Evolutionary conservation across 768 basidiomycete genomes (phyloP).

Genomic region (Artomyces pyxidatus): DNA sequence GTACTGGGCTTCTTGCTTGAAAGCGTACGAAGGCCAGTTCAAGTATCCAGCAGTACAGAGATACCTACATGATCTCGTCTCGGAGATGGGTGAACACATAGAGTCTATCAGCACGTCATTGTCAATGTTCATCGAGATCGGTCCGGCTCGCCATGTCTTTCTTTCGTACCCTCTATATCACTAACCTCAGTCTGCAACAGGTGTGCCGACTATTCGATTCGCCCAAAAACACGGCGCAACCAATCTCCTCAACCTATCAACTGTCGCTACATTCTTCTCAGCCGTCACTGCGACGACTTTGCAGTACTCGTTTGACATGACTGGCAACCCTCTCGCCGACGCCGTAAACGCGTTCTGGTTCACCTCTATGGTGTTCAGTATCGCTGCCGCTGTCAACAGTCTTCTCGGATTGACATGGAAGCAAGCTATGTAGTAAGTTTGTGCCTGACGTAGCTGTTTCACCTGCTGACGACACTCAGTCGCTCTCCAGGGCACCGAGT

Average conservation of each 20-base stretch:
- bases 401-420: constrained; percentile 74
- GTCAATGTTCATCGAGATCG: constrained; percentile 71
- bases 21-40: constrained; percentile 62
- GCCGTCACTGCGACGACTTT: constrained; percentile 67
- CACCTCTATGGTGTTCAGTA: constrained; percentile 66
- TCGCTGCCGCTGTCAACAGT: constrained; percentile 70
- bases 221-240: constrained; percentile 65
- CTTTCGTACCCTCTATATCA: not conserved
- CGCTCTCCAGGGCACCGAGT: constrained; percentile 70
- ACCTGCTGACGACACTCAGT: constrained; percentile 26
- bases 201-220: constrained; percentile 70
- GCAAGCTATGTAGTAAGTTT: constrained; percentile 69
- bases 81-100: constrained; percentile 69
- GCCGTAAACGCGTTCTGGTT: constrained; percentile 73
- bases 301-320: constrained; percentile 54
- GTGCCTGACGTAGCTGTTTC: not conserved
- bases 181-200: constrained; percentile 25
- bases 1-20: constrained; percentile 72
- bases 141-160: constrained; percentile 29
- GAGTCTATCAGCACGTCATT: constrained; percentile 60
- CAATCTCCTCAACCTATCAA: constrained; percentile 66
- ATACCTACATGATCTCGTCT: constrained; percentile 66
- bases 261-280: constrained; percentile 72
- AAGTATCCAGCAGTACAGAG: constrained; percentile 62
- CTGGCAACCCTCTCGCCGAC: constrained; percentile 30